Evolutionary conservation across 1,284 basidiomycete species (phyloP), one percentile per base, ranked within the genome.

Genomic region (Fomes fomentarius): DNA sequence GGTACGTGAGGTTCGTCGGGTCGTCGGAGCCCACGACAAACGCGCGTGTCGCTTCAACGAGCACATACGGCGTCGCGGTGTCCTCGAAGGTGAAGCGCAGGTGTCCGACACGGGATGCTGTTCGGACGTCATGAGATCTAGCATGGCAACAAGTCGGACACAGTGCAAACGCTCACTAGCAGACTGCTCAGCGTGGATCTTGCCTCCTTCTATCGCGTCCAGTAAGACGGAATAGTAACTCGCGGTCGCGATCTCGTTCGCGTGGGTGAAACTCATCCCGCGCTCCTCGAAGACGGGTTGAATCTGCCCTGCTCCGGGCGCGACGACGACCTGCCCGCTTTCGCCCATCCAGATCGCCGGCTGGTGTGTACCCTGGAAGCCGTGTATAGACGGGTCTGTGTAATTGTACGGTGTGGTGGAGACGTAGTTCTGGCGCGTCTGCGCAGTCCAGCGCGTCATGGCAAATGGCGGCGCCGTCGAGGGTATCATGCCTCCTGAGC

Each of bases 341-440:
- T 93, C 90, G 30, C 91, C 92, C 91, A 94, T 94, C 92, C 92
- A 94, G 40, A 94, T 93, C 0, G 92, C 92, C 0, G 92, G 92
- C 64, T 93, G 91, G 54, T 91, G 85, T 0, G 91, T 93, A 11
- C 82, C 87, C 54, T 87, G 83, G 63, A 93, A 91, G 0, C 91
- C 91, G 63, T 90, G 84, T 1, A 93, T 80, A 5, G 67, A 69
- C 1, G 72, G 74, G 56, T 81, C 82, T 0, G 87, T 87, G 69
- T 84, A 80, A 68, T 93, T 92, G 68, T 91, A 93, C 0, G 91
- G 88, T 4, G 86, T 88, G 48, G 85, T 79, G 1, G 89, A 91
- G 45, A 93, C 89, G 57, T 85, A 89, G 70, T 89, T 87, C 47
- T 80, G 73, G 52, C 84, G 80, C 12, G 85, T 89, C 66, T 88